Evolutionary conservation across 1,139 yeast genomes (phyloP).

Genomic region (Saccharomyces hybrid): DNA sequence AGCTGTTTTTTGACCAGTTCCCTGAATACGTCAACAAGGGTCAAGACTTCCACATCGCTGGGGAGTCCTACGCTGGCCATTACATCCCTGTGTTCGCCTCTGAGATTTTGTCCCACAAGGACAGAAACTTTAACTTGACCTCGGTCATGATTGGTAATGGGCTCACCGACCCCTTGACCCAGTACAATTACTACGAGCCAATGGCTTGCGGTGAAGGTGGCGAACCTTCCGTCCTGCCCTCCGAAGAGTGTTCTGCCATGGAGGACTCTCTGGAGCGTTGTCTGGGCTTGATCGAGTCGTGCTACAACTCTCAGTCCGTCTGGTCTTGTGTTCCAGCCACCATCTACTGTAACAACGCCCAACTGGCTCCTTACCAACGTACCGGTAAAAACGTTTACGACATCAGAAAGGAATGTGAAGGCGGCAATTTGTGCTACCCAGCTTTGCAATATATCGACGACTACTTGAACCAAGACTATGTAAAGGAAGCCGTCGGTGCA

Average conservation of each 20-base stretch:
- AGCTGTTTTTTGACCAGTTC: slow-evolving; percentile 83
- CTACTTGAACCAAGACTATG: slow-evolving; percentile 60
- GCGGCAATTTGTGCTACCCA: slow-evolving; percentile 70
- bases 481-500: slow-evolving; percentile 80
- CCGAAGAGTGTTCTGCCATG: slow-evolving; percentile 74
- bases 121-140: slow-evolving; percentile 73
- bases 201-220: slow-evolving; percentile 98
- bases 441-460: slow-evolving; percentile 58
- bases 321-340: slow-evolving; percentile 93
- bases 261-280: slow-evolving; percentile 70
- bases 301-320: slow-evolving; percentile 70
- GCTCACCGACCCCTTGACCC: slow-evolving; percentile 84
- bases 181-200: slow-evolving; percentile 82
- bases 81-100: slow-evolving; percentile 90
- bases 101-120: slow-evolving; percentile 72
- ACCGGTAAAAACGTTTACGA: slow-evolving; percentile 94
- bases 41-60: slow-evolving; percentile 86
- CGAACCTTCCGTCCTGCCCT: slow-evolving; percentile 63
- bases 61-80: slow-evolving; percentile 98
- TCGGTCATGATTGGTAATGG: slow-evolving; percentile 95
- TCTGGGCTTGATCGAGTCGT: slow-evolving; percentile 64
- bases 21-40: slow-evolving; percentile 57
- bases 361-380: slow-evolving; percentile 78
- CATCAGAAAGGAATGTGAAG: slow-evolving; percentile 76
- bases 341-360: slow-evolving; percentile 81